phyloP scores from a whole-genome alignment of 306 rosid genomes.

The Psophocarpus tetragonolobus region DNA sequence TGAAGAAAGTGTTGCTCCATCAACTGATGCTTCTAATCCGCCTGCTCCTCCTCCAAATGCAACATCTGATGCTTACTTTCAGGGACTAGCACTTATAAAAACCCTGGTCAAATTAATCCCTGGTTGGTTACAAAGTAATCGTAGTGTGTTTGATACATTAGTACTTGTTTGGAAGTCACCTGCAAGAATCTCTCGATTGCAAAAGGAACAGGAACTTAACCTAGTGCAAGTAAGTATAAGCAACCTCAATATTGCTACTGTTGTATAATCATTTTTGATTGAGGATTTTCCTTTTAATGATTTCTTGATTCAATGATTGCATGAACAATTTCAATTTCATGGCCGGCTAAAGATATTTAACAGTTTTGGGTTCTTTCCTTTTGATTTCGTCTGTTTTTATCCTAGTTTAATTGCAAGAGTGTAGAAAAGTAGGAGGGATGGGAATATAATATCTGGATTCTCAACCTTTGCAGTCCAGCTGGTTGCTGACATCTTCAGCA shows the following conservation, averaged over 20 bases:
- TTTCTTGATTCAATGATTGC: not conserved
- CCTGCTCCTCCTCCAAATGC: slow-evolving; percentile 52
- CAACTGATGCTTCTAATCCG: slow-evolving; percentile 55
- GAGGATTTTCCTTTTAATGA: not conserved
- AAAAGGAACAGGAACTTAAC: slow-evolving; percentile 88
- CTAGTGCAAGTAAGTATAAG: slow-evolving; percentile 78
- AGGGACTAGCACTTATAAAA: slow-evolving; percentile 89
- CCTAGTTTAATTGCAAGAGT: not conserved
- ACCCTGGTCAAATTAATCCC: slow-evolving; percentile 89
- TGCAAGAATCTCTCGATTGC: slow-evolving; percentile 83
- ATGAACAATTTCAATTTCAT: not conserved
- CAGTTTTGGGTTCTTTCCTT: not conserved
- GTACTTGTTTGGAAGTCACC: slow-evolving; percentile 95
- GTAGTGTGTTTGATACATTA: slow-evolving; percentile 79
- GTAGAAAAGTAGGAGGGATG: not conserved
- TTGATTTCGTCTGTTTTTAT: not conserved
- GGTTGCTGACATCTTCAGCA: not conserved
- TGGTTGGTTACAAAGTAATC: slow-evolving; percentile 91
- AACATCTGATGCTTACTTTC: slow-evolving; percentile 85
- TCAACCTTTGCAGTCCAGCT: not conserved
- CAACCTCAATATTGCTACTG: slow-evolving; percentile 16
- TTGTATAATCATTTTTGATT: slow-evolving; percentile 21
- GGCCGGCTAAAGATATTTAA: not conserved
- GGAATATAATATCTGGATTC: slow-evolving; percentile 5
- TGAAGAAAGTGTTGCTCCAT: slow-evolving; percentile 68